Percentiles rank a stretch among this genome's conserved stretches.
Evolutionary conservation across 1,139 yeast species (phyloP).

Genomic region (Diutina mesorugosa): DNA sequence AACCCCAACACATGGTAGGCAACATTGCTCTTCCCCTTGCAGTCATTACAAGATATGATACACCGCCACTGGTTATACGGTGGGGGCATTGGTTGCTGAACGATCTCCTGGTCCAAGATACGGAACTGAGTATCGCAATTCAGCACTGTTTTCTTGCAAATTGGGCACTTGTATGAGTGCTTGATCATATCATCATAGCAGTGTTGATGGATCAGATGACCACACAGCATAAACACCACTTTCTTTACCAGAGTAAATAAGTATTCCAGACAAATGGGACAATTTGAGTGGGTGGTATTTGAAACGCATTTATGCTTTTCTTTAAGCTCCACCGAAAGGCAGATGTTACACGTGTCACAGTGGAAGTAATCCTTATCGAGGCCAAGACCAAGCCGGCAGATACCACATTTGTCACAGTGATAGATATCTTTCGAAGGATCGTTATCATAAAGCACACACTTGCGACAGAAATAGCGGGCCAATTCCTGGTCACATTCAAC

Average conservation of each 20-base stretch:
- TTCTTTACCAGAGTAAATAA: conserved; percentile 77
- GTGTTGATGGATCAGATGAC: conserved; percentile 81
- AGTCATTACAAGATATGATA: conserved; percentile 75
- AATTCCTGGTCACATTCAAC: conserved; percentile 50
- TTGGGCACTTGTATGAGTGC: conserved; percentile 82
- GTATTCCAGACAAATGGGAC: conserved; percentile 89
- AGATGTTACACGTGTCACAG: conserved; percentile 82
- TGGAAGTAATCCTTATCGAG: conserved; percentile 83
- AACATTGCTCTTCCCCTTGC: conserved; percentile 70
- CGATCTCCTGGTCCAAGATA: conserved; percentile 72
- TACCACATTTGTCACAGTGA: conserved; percentile 88
- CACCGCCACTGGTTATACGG: conserved; percentile 73
- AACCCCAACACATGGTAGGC: conserved; percentile 77
- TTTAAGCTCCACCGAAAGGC: conserved; percentile 69
- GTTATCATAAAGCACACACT: conserved; percentile 75
- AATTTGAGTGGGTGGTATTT: conserved; percentile 79
- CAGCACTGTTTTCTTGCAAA: conserved; percentile 71
- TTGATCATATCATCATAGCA: conserved; percentile 74
- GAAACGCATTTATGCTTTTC: conserved; percentile 75
- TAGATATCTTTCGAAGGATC: conserved; percentile 72
- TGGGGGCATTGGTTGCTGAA: conserved; percentile 62
- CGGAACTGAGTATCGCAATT: conserved; percentile 86
- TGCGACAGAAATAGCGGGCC: conserved; percentile 66
- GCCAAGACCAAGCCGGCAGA: conserved; percentile 83
- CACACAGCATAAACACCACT: conserved; percentile 88